Percentiles rank a stretch among this genome's conserved stretches.
Conservation (phyloP, 78 protist species). For the Pigoraptor vietnamica region DNA sequence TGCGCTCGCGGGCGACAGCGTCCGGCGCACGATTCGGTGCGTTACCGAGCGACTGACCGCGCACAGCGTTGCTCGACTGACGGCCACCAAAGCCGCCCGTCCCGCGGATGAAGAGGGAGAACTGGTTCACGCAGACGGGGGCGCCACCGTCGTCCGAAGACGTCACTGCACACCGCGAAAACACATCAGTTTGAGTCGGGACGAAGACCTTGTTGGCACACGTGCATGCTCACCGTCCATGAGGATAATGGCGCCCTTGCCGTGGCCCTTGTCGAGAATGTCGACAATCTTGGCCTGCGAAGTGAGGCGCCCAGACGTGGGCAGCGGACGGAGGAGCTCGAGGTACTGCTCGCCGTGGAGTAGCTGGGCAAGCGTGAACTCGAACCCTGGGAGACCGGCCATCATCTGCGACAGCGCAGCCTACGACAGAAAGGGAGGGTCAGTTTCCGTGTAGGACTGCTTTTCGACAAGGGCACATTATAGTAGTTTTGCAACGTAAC, state of each 20-base stretch:
- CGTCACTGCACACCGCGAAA: background rate
- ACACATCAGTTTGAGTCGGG: background rate
- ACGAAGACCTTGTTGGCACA: background rate
- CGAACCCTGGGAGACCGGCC: background rate
- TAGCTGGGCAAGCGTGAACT: conserved; percentile 9
- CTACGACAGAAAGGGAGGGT: background rate
- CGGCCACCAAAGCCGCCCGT: conserved; percentile 12
- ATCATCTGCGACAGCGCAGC: background rate
- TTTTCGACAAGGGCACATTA: background rate
- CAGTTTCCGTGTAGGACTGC: background rate
- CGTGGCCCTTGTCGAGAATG: conserved; percentile 22
- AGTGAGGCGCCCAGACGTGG: background rate
- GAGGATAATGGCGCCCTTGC: conserved; percentile 2
- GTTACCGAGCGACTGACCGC: background rate
- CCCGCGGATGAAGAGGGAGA: conserved; percentile 21
- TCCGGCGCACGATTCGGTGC: conserved; percentile 9
- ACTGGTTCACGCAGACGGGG: background rate
- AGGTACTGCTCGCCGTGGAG: conserved; percentile 46
- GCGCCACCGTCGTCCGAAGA: background rate
- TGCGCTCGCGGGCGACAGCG: background rate
- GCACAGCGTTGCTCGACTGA: background rate
- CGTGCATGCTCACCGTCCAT: background rate
- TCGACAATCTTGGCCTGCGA: background rate
- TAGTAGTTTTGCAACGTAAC: background rate
- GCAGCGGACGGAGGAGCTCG: conserved; percentile 23